These are phyloP conservation scores for Keqinozyma sinolaborantium DNA, from an alignment of 1,139 yeast species.

Conservation along the genomic window DNA sequence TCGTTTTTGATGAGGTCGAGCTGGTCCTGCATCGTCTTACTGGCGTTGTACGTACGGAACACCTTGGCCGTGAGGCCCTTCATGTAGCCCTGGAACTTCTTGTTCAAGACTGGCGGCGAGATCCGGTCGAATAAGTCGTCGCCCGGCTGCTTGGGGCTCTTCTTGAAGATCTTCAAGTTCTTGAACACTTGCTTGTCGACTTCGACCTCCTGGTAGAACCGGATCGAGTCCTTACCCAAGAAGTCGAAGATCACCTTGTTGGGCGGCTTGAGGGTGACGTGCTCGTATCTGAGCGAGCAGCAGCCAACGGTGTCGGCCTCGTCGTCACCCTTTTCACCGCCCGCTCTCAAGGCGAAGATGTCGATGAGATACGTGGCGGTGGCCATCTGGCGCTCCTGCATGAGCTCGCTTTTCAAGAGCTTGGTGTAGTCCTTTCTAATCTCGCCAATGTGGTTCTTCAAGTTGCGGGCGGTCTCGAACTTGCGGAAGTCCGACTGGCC, in stretches of 20 bases:
- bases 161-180: slow-evolving; percentile 81
- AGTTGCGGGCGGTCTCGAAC: slow-evolving; percentile 88
- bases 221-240: slow-evolving; percentile 91
- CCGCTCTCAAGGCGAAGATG: slow-evolving; percentile 95
- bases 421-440: slow-evolving; percentile 75
- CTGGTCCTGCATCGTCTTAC: slow-evolving; percentile 95
- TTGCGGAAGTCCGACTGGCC: slow-evolving; percentile 90
- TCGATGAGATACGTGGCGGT: slow-evolving; percentile 93
- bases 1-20: slow-evolving; percentile 75
- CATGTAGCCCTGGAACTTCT: slow-evolving; percentile 86
- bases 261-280: slow-evolving; percentile 82
- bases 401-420: slow-evolving; percentile 68
- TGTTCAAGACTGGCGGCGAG: slow-evolving; percentile 79
- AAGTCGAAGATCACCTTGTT: slow-evolving; percentile 88
- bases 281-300: slow-evolving; percentile 89
- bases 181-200: slow-evolving; percentile 89
- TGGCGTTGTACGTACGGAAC: slow-evolving; percentile 95
- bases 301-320: slow-evolving; percentile 99
- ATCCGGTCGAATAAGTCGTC: slow-evolving; percentile 90
- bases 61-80: slow-evolving; percentile 94
- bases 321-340: slow-evolving; percentile 96
- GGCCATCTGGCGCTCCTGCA: slow-evolving; percentile 90
- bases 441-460: slow-evolving; percentile 65
- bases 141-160: slow-evolving; percentile 84
- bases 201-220: slow-evolving; percentile 89